These are phyloP conservation scores for Xylariaceae sp. DNA, from an alignment of 2,329 filamentous ascomycete species.

Conservation along the genomic window DNA sequence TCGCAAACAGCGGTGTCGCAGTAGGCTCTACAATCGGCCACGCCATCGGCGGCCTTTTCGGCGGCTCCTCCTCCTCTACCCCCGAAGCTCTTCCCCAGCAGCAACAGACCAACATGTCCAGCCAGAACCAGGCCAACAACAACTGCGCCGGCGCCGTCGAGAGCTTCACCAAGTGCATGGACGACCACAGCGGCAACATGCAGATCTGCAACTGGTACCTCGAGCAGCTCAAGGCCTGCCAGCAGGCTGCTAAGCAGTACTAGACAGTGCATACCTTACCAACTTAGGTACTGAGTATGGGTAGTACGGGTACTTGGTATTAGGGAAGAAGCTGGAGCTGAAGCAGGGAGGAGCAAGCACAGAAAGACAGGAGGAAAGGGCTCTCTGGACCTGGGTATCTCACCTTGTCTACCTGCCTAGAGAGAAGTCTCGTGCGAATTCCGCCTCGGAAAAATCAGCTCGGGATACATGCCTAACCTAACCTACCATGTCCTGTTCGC, in stretches of 20 bases:
- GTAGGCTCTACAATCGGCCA: conserved; percentile 94
- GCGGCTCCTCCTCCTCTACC: conserved; percentile 62
- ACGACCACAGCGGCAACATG: conserved; percentile 90
- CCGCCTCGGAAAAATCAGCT: no score
- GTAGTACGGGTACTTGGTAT: no score
- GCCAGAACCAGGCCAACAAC: conserved; percentile 53
- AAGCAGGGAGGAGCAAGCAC: no score
- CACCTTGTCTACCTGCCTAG: no score
- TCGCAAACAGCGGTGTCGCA: conserved; percentile 72
- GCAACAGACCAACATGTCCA: conserved; percentile 43
- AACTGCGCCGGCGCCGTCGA: conserved; percentile 76
- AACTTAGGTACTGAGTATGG: not conserved
- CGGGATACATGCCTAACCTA: no score
- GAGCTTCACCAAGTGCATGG: conserved; percentile 92
- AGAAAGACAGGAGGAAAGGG: no score
- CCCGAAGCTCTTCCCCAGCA: conserved; percentile 40
- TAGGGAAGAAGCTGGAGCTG: no score
- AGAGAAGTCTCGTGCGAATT: no score
- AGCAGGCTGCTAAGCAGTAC: conserved; percentile 68
- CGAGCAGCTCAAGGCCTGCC: conserved; percentile 91
- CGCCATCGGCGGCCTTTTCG: conserved; percentile 84
- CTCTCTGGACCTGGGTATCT: no score
- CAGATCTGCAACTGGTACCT: conserved; percentile 97
- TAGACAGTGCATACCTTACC: conserved; percentile 33
- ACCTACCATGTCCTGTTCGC: no score